These are phyloP conservation scores for Lipomyces kockii DNA, from an alignment of 805 yeast species.

Conservation along the genomic window DNA sequence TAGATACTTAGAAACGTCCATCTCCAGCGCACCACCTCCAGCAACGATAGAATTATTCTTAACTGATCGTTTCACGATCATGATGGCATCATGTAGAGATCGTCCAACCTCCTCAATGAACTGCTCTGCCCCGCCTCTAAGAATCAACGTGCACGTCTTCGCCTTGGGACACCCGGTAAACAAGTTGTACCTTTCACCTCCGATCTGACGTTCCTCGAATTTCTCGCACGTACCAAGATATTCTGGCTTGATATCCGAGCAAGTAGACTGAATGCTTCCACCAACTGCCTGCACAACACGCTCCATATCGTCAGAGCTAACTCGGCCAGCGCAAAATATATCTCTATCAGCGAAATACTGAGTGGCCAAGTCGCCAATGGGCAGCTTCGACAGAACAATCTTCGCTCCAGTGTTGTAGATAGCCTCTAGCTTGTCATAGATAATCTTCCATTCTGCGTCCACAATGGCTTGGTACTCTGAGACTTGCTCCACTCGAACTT, in stretches of 20 bases:
- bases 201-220: slow-evolving; percentile 95
- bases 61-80: slow-evolving; percentile 96
- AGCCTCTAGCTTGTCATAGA: slow-evolving; percentile 80
- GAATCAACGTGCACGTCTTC: slow-evolving; percentile 86
- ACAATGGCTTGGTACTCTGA: slow-evolving; percentile 93
- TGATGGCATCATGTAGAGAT: slow-evolving; percentile 95
- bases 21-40: slow-evolving; percentile 99
- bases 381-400: slow-evolving; percentile 89
- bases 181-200: slow-evolving; percentile 91
- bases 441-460: slow-evolving; percentile 99
- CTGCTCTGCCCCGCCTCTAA: slow-evolving; percentile 98
- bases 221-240: slow-evolving; percentile 82
- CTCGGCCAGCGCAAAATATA: slow-evolving; percentile 97
- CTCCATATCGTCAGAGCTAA: slow-evolving; percentile 83
- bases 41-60: slow-evolving; percentile 88
- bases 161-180: slow-evolving; percentile 92
- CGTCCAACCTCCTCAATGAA: slow-evolving; percentile 97
- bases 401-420: slow-evolving; percentile 86
- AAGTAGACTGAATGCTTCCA: slow-evolving; percentile 76
- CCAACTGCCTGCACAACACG: slow-evolving; percentile 94
- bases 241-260: slow-evolving; percentile 63
- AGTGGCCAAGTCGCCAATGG: slow-evolving; percentile 98
- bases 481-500: slow-evolving; percentile 93
- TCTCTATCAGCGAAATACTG: slow-evolving; percentile 96
- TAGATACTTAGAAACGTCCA: slow-evolving; percentile 89